Evolutionary conservation across 1,284 basidiomycete species (phyloP).

Genomic region (Fomitiporia mediterranea): DNA sequence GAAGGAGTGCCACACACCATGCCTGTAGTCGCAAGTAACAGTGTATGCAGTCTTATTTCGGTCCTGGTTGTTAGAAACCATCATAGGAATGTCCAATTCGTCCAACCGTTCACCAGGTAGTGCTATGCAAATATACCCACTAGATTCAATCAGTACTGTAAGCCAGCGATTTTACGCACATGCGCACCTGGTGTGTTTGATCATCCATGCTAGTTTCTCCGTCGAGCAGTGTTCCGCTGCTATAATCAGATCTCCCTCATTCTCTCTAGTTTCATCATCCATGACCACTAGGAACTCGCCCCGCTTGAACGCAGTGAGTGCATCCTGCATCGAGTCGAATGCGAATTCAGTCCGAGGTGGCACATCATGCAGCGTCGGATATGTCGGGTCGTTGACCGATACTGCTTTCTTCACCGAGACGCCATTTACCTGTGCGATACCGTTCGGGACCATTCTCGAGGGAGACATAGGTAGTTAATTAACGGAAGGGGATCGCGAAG

Average conservation of each 20-base stretch:
- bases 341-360: conserved; percentile 20
- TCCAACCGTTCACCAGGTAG: conserved; percentile 74
- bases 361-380: conserved; percentile 5
- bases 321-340: conserved; percentile 76
- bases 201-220: conserved; percentile 99
- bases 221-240: conserved; percentile 80
- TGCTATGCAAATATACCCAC: conserved; percentile 93
- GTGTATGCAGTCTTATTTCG: conserved; percentile 94
- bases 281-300: conserved; percentile 95
- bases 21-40: conserved; percentile 91
- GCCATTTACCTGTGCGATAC: neutral
- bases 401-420: neutral
- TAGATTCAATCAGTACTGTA: conserved; percentile 31
- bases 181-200: conserved; percentile 86
- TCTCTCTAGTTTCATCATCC: conserved; percentile 92
- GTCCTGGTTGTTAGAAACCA: conserved; percentile 90
- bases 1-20: conserved; percentile 44
- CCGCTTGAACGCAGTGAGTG: conserved; percentile 69
- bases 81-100: conserved; percentile 87
- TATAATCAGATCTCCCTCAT: conserved; percentile 92
- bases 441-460: too few species aligned
- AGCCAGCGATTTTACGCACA: conserved; percentile 4
- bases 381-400: conserved; percentile 15
- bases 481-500: too few species aligned
- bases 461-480: too few species aligned